These are phyloP conservation scores for Blastobotrys elegans DNA, from an alignment of 1,139 yeast genomes.

Conservation along the genomic window DNA sequence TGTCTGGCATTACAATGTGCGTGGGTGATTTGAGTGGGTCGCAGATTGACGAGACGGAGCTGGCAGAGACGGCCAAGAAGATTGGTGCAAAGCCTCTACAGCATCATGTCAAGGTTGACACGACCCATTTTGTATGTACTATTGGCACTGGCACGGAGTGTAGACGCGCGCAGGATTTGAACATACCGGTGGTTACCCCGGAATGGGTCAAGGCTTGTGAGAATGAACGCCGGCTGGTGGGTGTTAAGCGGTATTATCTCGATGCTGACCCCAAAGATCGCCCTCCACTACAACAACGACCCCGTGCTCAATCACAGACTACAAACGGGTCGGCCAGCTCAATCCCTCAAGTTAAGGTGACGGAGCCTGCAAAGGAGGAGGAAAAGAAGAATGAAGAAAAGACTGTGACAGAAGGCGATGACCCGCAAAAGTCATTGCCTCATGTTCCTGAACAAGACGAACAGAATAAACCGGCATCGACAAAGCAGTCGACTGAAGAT, in stretches of 20 bases:
- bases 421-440: not conserved
- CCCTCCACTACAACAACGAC: conserved; percentile 30
- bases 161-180: conserved; percentile 75
- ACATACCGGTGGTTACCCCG: conserved; percentile 92
- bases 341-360: conserved; percentile 7
- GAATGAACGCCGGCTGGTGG: conserved; percentile 80
- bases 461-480: not conserved
- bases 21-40: conserved; percentile 63
- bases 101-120: conserved; percentile 70
- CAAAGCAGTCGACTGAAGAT: not conserved
- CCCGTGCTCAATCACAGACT: conserved; percentile 28
- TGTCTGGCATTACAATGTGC: conserved; percentile 89
- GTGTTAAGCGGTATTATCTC: conserved; percentile 66
- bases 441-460: not conserved
- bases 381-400: conserved; percentile 18
- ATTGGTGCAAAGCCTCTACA: conserved; percentile 88
- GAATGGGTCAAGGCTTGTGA: conserved; percentile 98
- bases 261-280: conserved; percentile 37
- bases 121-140: conserved; percentile 90
- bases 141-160: conserved; percentile 60
- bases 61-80: conserved; percentile 54
- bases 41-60: conserved; percentile 55
- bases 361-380: conserved; percentile 12
- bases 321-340: conserved; percentile 16
- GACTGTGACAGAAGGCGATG: conserved; percentile 6